Evolutionary conservation across 2,329 filamentous ascomycete species (phyloP).

Genomic region (Xylaria sp.): DNA sequence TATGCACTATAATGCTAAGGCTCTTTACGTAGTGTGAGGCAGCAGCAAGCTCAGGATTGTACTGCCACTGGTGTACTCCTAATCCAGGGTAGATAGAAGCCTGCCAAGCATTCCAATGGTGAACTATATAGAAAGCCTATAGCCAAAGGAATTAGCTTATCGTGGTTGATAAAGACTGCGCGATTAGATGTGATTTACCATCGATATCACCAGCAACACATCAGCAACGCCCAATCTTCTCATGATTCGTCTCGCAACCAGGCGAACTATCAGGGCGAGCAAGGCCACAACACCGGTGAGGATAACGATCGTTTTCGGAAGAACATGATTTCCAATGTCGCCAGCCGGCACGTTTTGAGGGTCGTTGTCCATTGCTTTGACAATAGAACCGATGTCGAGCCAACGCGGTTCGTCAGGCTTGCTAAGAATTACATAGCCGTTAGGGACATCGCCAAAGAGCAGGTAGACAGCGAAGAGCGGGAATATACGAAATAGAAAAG

Average conservation of each 20-base stretch:
- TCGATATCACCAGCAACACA: conserved; percentile 33
- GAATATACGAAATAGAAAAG: conserved; percentile 8
- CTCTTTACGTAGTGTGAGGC: conserved; percentile 34
- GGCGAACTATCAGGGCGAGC: conserved; percentile 20
- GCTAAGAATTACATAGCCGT: conserved; percentile 19
- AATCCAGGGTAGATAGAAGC: conserved; percentile 35
- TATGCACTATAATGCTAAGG: not conserved
- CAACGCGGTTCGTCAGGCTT: conserved; percentile 3
- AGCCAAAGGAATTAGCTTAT: not conserved
- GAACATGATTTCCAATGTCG: conserved; percentile 32
- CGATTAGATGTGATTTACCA: conserved; percentile 11
- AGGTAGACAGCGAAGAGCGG: conserved; percentile 1
- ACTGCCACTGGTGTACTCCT: conserved; percentile 36
- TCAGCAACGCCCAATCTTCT: conserved; percentile 31
- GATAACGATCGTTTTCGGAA: conserved; percentile 29
- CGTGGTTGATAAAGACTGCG: not conserved
- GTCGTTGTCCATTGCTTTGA: conserved; percentile 13
- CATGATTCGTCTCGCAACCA: conserved; percentile 27
- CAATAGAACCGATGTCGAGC: conserved; percentile 12
- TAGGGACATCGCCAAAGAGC: not conserved
- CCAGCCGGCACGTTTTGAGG: conserved; percentile 13
- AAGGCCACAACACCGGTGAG: conserved; percentile 28
- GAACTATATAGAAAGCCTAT: conserved; percentile 30
- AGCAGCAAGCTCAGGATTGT: conserved; percentile 28
- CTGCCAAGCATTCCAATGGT: conserved; percentile 37